Conservation (phyloP, 2,329 filamentous ascomycete species). For the Pezicula carpinea region DNA sequence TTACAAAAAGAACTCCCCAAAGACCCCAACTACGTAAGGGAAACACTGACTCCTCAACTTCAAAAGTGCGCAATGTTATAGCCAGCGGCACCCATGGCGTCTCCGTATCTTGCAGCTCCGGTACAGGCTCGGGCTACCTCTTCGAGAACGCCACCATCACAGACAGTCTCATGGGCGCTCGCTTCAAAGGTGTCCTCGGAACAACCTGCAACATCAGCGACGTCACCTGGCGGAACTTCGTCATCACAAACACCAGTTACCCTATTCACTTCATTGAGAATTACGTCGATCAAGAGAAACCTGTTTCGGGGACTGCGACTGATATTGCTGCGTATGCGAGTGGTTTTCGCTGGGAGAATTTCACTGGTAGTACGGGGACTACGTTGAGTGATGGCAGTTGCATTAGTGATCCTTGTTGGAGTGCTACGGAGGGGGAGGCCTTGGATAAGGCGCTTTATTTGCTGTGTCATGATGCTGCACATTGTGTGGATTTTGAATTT, state of each 20-base stretch:
- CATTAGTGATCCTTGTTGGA: conserved; percentile 21
- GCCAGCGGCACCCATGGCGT: conserved; percentile 19
- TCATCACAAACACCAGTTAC: conserved; percentile 17
- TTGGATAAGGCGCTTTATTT: conserved; percentile 14
- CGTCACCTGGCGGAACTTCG: conserved; percentile 19
- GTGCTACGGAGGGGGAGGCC: conserved; percentile 11
- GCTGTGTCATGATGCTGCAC: conserved; percentile 12
- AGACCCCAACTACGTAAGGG: too few relatives aligned
- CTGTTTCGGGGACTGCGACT: conserved; percentile 6
- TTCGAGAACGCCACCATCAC: conserved; percentile 18
- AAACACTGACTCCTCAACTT: too few relatives aligned
- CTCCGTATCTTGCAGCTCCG: conserved; percentile 16
- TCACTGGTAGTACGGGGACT: conserved; percentile 8
- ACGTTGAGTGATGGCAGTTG: conserved; percentile 16
- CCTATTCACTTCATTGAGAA: conserved; percentile 22
- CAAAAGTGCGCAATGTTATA: conserved; percentile 17
- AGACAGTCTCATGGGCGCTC: conserved; percentile 16
- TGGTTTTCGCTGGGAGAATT: conserved; percentile 19
- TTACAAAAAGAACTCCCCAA: too few relatives aligned
- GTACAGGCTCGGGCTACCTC: conserved; percentile 16
- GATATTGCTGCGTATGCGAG: conserved; percentile 13
- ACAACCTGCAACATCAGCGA: conserved; percentile 19
- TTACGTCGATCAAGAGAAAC: conserved; percentile 18
- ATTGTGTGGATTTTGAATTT: conserved; percentile 19
- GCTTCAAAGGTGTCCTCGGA: conserved; percentile 20